A percentile compares a stretch with the other conserved stretches of the same genome.
Conservation (phyloP, 495 filamentous ascomycete genomes). For the Penicillium malachiteum region DNA sequence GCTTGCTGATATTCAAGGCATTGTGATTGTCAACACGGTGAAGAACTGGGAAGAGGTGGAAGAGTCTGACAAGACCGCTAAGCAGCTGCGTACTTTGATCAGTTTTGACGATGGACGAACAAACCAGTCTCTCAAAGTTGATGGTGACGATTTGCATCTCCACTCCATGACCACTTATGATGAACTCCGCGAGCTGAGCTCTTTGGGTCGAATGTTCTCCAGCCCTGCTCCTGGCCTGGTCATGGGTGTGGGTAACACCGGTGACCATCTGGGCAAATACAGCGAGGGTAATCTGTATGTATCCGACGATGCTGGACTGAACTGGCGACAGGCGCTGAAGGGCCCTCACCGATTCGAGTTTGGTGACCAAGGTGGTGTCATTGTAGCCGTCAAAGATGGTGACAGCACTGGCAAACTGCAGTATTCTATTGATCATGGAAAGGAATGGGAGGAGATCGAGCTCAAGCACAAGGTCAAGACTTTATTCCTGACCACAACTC, state of each 20-base stretch:
- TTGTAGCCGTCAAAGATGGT: constrained; percentile 75
- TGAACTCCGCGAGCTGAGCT: constrained; percentile 43
- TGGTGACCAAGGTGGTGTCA: constrained; percentile 83
- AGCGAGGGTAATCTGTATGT: constrained; percentile 75
- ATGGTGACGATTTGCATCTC: constrained; percentile 67
- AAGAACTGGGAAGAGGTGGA: constrained; percentile 79
- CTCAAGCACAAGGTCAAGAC: constrained; percentile 63
- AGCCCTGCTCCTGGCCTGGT: constrained; percentile 89
- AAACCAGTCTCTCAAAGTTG: constrained; percentile 64
- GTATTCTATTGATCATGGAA: constrained; percentile 87
- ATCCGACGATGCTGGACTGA: constrained; percentile 87
- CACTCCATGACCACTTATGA: constrained; percentile 78
- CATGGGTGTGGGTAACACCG: constrained; percentile 90
- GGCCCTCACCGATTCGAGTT: constrained; percentile 95
- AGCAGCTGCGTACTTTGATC: constrained; percentile 75
- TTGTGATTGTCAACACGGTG: constrained; percentile 85
- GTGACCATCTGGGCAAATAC: constrained; percentile 64
- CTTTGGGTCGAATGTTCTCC: constrained; percentile 85
- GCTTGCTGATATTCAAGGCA: constrained; percentile 82
- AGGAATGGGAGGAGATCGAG: constrained; percentile 65
- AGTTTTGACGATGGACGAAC: constrained; percentile 92
- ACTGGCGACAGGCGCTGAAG: constrained; percentile 70
- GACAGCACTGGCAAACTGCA: constrained; percentile 61
- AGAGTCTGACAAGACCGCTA: constrained; percentile 43
- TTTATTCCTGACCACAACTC: constrained; percentile 74